These are phyloP conservation scores for Wickerhamiella brachini DNA, from an alignment of 805 yeast species.

Conservation along the genomic window DNA sequence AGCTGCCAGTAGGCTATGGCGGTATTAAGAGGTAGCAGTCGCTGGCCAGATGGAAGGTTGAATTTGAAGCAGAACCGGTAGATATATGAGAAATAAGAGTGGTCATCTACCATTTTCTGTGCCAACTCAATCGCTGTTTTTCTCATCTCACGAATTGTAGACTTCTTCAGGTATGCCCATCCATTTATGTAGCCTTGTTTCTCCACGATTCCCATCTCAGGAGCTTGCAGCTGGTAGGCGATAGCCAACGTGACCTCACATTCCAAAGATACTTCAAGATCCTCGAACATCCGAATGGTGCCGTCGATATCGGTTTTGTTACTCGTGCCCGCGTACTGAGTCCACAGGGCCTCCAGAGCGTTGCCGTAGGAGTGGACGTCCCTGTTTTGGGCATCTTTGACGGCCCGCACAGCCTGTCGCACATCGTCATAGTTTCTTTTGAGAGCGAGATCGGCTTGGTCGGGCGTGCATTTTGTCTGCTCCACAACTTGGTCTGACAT, in stretches of 20 bases:
- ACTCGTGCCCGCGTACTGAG: not conserved
- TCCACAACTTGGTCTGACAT: not conserved
- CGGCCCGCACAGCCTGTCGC: not conserved
- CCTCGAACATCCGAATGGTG: conserved; percentile 52
- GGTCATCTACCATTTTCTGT: conserved; percentile 25
- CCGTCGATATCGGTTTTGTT: conserved; percentile 58
- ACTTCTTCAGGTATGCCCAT: conserved; percentile 35
- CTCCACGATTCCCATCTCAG: conserved; percentile 49
- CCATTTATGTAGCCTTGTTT: conserved; percentile 37
- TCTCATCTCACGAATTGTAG: conserved; percentile 36
- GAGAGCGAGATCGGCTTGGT: not conserved
- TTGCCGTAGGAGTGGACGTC: not conserved
- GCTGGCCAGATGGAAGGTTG: conserved; percentile 44
- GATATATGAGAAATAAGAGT: conserved; percentile 37
- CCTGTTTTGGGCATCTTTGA: too few species aligned
- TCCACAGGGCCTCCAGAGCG: not conserved
- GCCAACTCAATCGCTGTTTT: conserved; percentile 24
- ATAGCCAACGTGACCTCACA: conserved; percentile 57
- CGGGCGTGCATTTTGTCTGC: not conserved
- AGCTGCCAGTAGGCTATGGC: conserved; percentile 71
- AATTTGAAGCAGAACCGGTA: conserved; percentile 63
- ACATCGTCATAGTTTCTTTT: not conserved
- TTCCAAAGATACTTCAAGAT: conserved; percentile 58
- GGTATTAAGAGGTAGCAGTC: conserved; percentile 41
- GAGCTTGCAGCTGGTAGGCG: conserved; percentile 54